Percentiles rank a stretch among this genome's conserved stretches.
Conservation (phyloP, 176 grass and related monocot species). For the Phyllostachys edulis region DNA sequence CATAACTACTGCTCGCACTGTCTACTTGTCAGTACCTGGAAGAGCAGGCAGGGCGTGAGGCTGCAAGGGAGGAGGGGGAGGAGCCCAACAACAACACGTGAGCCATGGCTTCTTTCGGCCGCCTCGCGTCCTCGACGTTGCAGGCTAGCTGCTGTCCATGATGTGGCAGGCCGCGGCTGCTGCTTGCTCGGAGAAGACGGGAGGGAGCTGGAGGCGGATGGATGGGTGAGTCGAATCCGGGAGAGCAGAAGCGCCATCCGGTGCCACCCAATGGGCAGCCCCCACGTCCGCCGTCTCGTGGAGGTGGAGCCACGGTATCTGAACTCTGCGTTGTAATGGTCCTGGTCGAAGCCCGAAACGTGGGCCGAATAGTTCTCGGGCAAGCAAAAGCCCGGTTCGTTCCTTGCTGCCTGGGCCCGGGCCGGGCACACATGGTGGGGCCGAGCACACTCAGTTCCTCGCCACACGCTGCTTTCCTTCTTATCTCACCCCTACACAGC, state of each 20-base stretch:
- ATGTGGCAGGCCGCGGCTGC: not conserved
- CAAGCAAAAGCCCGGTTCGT: not conserved
- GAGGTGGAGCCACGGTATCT: not conserved
- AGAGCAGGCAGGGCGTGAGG: not conserved
- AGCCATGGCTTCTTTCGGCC: constrained; percentile 15
- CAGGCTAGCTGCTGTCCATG: not conserved
- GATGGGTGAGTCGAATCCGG: not conserved
- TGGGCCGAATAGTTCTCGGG: not conserved
- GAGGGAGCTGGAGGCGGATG: not conserved
- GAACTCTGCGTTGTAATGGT: not conserved
- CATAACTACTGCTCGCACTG: not conserved
- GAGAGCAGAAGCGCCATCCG: not conserved
- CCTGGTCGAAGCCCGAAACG: not conserved
- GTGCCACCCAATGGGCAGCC: constrained; percentile 4
- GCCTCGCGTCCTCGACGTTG: not conserved
- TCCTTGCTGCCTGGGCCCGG: too few relatives aligned
- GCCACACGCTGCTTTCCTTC: too few relatives aligned
- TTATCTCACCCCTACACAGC: too few relatives aligned
- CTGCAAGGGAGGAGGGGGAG: not conserved
- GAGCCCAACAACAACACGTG: not conserved
- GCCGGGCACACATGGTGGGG: too few relatives aligned
- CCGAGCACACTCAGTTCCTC: too few relatives aligned
- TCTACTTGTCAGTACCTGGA: constrained; percentile 12
- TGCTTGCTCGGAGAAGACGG: not conserved
- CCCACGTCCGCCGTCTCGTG: constrained; percentile 1